A percentile compares a stretch with the other conserved stretches of the same genome.
phyloP scores from a whole-genome alignment of 495 filamentous ascomycete species.

The Aspergillus ellipticus region DNA sequence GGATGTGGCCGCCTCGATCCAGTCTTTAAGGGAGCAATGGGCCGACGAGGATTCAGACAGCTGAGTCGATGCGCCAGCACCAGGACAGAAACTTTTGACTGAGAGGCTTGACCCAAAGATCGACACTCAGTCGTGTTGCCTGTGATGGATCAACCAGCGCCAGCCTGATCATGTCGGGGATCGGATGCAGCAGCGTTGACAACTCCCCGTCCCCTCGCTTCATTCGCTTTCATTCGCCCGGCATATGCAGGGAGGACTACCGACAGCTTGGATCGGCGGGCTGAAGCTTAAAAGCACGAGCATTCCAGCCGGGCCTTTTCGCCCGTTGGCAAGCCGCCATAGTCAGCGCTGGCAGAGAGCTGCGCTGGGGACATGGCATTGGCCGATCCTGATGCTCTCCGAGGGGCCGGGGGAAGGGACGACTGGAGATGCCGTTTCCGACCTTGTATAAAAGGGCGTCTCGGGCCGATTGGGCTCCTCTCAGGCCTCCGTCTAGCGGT shows the following conservation, averaged over 20 bases:
- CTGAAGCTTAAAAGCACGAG: neutral
- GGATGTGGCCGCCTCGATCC: slow-evolving; percentile 25
- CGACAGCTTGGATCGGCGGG: neutral
- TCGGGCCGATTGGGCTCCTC: neutral
- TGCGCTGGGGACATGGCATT: neutral
- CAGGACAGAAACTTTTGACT: too few relatives aligned
- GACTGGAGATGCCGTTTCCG: neutral
- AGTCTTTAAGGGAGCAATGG: slow-evolving; percentile 25
- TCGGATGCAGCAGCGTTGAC: neutral
- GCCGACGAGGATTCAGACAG: slow-evolving; percentile 16
- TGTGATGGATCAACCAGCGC: neutral
- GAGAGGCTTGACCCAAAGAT: too few relatives aligned
- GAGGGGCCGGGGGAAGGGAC: too few relatives aligned
- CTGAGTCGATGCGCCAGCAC: too few relatives aligned
- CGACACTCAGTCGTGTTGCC: too few relatives aligned
- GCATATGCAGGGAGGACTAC: neutral
- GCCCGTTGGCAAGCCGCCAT: neutral
- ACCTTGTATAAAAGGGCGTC: neutral
- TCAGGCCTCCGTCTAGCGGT: neutral
- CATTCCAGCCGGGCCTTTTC: neutral
- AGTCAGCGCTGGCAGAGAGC: neutral
- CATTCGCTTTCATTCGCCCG: neutral
- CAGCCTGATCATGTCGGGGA: neutral
- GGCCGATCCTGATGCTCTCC: neutral
- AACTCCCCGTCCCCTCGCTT: neutral